phyloP scores from a whole-genome alignment of 805 yeast genomes.

The Isabelozyma heimii region DNA sequence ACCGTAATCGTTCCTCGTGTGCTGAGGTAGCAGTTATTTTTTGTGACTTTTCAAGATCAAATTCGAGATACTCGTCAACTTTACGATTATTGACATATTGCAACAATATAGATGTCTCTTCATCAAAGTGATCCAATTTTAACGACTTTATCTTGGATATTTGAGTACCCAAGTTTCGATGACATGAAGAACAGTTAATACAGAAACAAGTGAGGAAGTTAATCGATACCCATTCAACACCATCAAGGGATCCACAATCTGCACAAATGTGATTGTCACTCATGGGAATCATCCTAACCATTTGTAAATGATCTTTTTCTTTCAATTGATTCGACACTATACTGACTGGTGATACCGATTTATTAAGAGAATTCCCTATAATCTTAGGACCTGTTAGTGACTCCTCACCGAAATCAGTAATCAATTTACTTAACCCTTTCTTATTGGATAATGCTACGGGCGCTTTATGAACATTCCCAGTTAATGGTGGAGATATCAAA shows the following conservation, averaged over 20 bases:
- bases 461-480: not conserved
- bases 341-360: constrained; percentile 30
- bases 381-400: constrained; percentile 6
- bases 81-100: constrained; percentile 48
- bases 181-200: constrained; percentile 85
- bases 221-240: constrained; percentile 86
- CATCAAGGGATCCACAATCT: constrained; percentile 66
- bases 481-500: not conserved
- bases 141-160: constrained; percentile 76
- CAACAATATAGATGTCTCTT: constrained; percentile 59
- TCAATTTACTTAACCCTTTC: constrained; percentile 5
- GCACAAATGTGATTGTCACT: constrained; percentile 67
- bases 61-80: constrained; percentile 65
- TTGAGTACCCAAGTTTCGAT: constrained; percentile 80
- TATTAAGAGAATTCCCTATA: constrained; percentile 7
- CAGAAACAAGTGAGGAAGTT: constrained; percentile 73
- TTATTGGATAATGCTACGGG: not conserved
- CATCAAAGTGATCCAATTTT: constrained; percentile 65
- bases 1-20: constrained; percentile 51
- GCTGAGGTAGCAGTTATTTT: constrained; percentile 32
- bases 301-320: constrained; percentile 27
- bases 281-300: constrained; percentile 40
- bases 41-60: constrained; percentile 5
- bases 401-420: constrained; percentile 6
- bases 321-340: constrained; percentile 20